Base-by-base conservation (phyloP, 495 filamentous ascomycete genomes). In the Margaritispora aquatica region DNA sequence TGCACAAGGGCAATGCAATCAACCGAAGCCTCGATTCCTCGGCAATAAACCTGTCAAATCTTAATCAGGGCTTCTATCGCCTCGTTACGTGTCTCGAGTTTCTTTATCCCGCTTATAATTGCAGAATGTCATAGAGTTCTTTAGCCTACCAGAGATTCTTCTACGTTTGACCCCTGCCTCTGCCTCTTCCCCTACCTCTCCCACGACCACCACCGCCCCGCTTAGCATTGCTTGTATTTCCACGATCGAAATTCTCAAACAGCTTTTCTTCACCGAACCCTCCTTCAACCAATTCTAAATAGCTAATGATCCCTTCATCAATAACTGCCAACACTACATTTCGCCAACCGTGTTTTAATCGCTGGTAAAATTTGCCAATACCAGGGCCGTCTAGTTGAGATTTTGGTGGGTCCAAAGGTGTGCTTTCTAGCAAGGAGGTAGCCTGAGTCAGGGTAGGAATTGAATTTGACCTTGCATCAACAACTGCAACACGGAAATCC, bases 251-350 rank as follows among this genome's bases (percentile, higher is more conserved):
- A 34, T 77, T 54, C 60, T 84, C 78, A 64, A 81, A 92, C 19
- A 96, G 53, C 71, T 72, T 81, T 71, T 95, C 92, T 48, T 82
- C 83, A 23, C 79, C 86, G 72, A 97, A 96, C 13, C 81, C 87
- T 11, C 84, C 85, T 73, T 97, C 92, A 8, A 77, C 84, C 54
- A 96, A 73, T 34, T 88, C 80, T 51, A 96, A 71, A 69, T 89
- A 98, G 67, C 92, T 97, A 27, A 91, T 87, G 26, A 98, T 78
- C 0, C 94, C 94, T 57, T 90, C 80, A 67, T 97, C 94, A 9
- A 96, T 89, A 4, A 97, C 82, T 0, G 92, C 94, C 19, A 98
- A 64, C 51, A 96, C 74, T 7, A 91, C 90, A 69, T 88, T 91
- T 59, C 91, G 80, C 68, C 88, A 87, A 13, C 90, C 94, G 56